Percentiles rank a stretch among this genome's conserved stretches.
Conservation (phyloP, 192 early-diverging fungal genomes). For the Dispira simplex region DNA sequence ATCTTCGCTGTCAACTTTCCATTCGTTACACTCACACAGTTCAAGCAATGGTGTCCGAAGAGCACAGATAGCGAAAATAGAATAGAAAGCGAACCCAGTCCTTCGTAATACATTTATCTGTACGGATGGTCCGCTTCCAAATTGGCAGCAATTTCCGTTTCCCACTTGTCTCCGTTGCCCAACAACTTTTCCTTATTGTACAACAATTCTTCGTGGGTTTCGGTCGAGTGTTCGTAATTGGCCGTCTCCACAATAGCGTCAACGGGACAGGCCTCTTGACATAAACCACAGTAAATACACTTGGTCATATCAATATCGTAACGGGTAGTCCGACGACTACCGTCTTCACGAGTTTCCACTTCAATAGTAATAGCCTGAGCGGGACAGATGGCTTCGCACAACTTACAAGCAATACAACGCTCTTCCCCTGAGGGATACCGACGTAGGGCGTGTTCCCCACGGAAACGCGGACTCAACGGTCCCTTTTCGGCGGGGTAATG, state of each 20-base stretch:
- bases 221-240: slow-evolving; percentile 93
- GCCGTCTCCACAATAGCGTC: slow-evolving; percentile 97
- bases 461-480: slow-evolving; percentile 79
- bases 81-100: neutral
- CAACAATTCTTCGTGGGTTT: slow-evolving; percentile 93
- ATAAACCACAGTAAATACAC: slow-evolving; percentile 95
- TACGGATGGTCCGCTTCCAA: slow-evolving; percentile 41
- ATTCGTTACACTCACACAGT: no score
- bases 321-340: slow-evolving; percentile 81
- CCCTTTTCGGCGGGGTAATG: slow-evolving; percentile 96
- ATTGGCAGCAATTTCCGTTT: slow-evolving; percentile 78
- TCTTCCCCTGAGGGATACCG: slow-evolving; percentile 95
- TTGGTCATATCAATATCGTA: slow-evolving; percentile 99
- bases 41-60: no score
- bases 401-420: slow-evolving; percentile 96
- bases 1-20: no score
- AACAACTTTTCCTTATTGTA: slow-evolving; percentile 98
- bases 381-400: slow-evolving; percentile 96
- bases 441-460: slow-evolving; percentile 91
- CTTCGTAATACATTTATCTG: slow-evolving; percentile 22
- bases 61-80: neutral
- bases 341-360: slow-evolving; percentile 90
- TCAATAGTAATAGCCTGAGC: slow-evolving; percentile 98
- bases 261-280: slow-evolving; percentile 91
- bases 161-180: slow-evolving; percentile 97